Percentiles rank a stretch among this genome's conserved stretches.
Evolutionary conservation across 805 yeast species (phyloP).

Genomic region (Candida berthetii): DNA sequence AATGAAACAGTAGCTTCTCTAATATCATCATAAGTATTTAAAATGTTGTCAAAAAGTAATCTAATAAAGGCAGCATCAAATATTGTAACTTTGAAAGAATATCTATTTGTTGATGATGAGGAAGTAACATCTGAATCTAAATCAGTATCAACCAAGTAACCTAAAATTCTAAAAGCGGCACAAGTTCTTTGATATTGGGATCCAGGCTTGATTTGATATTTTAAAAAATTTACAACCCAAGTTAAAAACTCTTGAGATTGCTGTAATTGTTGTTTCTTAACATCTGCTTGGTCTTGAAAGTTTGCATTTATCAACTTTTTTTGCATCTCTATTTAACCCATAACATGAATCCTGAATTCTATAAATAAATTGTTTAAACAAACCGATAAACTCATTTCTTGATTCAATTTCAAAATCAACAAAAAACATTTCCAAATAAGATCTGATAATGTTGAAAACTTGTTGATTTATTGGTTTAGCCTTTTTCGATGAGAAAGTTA

Average conservation of each 20-base stretch:
- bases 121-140: conserved; percentile 40
- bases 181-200: conserved; percentile 48
- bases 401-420: conserved; percentile 64
- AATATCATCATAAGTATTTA: conserved; percentile 75
- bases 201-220: conserved; percentile 43
- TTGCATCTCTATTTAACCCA: conserved; percentile 44
- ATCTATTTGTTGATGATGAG: conserved; percentile 38
- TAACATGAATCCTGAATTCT: conserved; percentile 68
- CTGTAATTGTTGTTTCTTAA: conserved; percentile 22
- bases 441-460: conserved; percentile 37
- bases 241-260: conserved; percentile 32
- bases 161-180: conserved; percentile 42
- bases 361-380: conserved; percentile 53
- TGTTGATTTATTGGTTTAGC: conserved; percentile 47
- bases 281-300: conserved; percentile 33
- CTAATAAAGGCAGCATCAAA: conserved; percentile 34
- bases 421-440: conserved; percentile 43
- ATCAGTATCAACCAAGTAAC: conserved; percentile 45
- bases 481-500: conserved; percentile 55
- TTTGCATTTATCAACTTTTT: conserved; percentile 30
- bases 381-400: conserved; percentile 58
- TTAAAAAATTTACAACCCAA: conserved; percentile 30
- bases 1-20: conserved; percentile 46
- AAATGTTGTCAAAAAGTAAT: conserved; percentile 52
- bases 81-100: conserved; percentile 41